Percentiles rank a stretch among this genome's conserved stretches.
Conservation (phyloP, 306 rosid genomes). For the Trifolium fragiferum region DNA sequence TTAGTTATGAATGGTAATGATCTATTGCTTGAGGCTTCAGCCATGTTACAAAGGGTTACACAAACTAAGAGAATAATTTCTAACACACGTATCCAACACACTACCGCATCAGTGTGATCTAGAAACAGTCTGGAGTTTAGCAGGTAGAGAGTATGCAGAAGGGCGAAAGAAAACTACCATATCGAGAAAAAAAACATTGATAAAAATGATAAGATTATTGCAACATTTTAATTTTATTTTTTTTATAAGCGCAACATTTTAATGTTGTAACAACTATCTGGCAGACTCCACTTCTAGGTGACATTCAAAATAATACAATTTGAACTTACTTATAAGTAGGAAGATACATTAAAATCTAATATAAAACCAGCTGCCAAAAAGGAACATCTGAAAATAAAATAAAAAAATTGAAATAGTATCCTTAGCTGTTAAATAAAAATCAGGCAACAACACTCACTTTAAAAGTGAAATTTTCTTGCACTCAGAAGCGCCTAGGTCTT, state of each 20-base stretch:
- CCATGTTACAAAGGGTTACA: too few species aligned
- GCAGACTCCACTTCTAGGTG: not conserved
- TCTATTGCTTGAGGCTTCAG: too few species aligned
- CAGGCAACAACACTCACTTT: slow-evolving; percentile 15
- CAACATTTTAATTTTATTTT: too few species aligned
- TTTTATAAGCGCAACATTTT: too few species aligned
- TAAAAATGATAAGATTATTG: not conserved
- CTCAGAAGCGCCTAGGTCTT: slow-evolving; percentile 78
- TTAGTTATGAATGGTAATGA: not conserved
- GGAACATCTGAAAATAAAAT: not conserved
- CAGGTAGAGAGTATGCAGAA: not conserved
- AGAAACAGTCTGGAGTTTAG: not conserved
- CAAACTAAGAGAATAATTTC: too few species aligned
- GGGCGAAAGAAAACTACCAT: too few species aligned
- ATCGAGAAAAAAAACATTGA: not conserved
- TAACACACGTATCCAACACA: too few species aligned
- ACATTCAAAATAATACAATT: slow-evolving; percentile 15
- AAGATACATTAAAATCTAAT: slow-evolving; percentile 36
- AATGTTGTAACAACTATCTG: not conserved
- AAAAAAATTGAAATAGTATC: slow-evolving; percentile 38
- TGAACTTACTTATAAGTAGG: slow-evolving; percentile 5
- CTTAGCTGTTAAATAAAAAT: slow-evolving; percentile 40
- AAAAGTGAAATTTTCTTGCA: slow-evolving; percentile 25
- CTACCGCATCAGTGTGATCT: too few species aligned
- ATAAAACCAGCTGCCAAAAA: slow-evolving; percentile 43